These are phyloP conservation scores for Globisporangium echinulatum DNA, from an alignment of 352 stramenopile genomes.

Conservation along the genomic window DNA sequence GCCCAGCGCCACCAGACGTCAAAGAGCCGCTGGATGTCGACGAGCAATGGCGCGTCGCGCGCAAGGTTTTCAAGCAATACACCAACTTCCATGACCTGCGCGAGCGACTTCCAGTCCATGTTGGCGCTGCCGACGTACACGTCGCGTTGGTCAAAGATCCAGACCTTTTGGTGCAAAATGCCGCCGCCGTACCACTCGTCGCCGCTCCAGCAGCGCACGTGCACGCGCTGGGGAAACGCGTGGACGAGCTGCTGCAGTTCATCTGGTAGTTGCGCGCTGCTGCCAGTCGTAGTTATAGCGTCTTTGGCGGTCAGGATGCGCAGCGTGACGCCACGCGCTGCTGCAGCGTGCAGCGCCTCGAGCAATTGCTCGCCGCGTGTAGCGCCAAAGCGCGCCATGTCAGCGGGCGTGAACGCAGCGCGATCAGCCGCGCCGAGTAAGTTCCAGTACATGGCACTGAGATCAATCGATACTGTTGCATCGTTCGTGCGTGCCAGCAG, in stretches of 20 bases:
- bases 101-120: conserved; percentile 84
- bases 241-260: conserved; percentile 49
- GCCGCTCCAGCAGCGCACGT: conserved; percentile 56
- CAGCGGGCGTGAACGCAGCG: conserved; percentile 32
- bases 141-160: conserved; percentile 56
- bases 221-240: conserved; percentile 22
- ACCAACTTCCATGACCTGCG: conserved; percentile 82
- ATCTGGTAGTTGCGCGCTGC: conserved; percentile 22
- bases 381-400: conserved; percentile 60
- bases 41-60: conserved; percentile 24
- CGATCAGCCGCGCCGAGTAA: conserved; percentile 54
- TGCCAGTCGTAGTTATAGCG: conserved; percentile 5
- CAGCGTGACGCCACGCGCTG: conserved; percentile 42
- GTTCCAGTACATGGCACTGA: conserved; percentile 86
- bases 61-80: conserved; percentile 49
- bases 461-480: conserved; percentile 47
- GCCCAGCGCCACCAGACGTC: conserved; percentile 70
- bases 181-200: conserved; percentile 66
- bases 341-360: conserved; percentile 39
- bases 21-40: conserved; percentile 60
- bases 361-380: conserved; percentile 47
- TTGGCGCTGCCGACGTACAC: conserved; percentile 79
- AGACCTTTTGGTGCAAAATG: conserved; percentile 83
- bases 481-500: conserved; percentile 34
- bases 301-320: conserved; percentile 43